Evolutionary conservation across 495 filamentous ascomycete species (phyloP).

Genomic region (Evernia prunastri): DNA sequence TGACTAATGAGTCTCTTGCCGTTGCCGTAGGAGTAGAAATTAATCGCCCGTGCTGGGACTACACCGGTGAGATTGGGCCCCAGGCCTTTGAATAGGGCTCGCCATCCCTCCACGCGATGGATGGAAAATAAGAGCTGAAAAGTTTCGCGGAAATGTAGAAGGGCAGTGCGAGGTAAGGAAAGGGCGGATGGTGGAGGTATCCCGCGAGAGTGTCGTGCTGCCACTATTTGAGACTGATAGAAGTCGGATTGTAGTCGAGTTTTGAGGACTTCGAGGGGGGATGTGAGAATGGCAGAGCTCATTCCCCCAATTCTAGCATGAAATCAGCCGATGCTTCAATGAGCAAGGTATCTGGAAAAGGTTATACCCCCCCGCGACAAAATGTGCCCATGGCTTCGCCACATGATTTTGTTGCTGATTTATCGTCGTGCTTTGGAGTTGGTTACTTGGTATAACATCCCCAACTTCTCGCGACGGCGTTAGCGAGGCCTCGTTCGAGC

Average conservation of each 20-base stretch:
- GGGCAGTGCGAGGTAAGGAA: constrained; percentile 39
- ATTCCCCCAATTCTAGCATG: constrained; percentile 69
- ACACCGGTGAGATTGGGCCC: constrained; percentile 53
- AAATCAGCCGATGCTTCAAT: constrained; percentile 17
- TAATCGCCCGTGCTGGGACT: constrained; percentile 52
- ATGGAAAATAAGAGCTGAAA: constrained; percentile 52
- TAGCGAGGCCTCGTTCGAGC: constrained; percentile 27
- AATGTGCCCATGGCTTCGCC: constrained; percentile 79
- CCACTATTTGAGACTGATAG: constrained; percentile 62
- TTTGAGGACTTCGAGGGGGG: constrained; percentile 84
- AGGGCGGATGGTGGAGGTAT: constrained; percentile 41
- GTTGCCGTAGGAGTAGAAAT: constrained; percentile 55
- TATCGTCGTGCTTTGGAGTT: constrained; percentile 33
- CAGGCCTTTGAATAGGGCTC: constrained; percentile 53
- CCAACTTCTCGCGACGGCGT: constrained; percentile 59
- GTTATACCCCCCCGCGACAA: constrained; percentile 78
- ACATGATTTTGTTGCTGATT: constrained; percentile 41
- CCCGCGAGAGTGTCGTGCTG: constrained; percentile 41
- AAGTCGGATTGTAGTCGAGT: constrained; percentile 86
- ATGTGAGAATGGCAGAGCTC: constrained; percentile 78
- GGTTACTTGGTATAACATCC: constrained; percentile 44
- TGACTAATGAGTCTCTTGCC: constrained; percentile 46
- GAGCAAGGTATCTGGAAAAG: constrained; percentile 3
- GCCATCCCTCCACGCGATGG: constrained; percentile 48
- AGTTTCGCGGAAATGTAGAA: constrained; percentile 50